Evolutionary conservation across 495 filamentous ascomycete genomes (phyloP).

Genomic region (Hyaloscypha finlandica): DNA sequence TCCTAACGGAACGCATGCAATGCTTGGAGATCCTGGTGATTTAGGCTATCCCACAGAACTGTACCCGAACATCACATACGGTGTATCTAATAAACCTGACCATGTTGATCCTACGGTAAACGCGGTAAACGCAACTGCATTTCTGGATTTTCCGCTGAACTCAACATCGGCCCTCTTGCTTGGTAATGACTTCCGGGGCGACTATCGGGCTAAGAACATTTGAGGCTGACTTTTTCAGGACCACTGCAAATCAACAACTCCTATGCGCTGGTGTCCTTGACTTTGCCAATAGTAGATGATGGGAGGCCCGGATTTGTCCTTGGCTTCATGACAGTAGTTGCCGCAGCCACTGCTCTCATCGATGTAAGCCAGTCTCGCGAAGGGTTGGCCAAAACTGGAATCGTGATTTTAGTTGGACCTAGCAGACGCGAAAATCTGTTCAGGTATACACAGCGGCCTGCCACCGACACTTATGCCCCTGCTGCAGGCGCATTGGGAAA

Average conservation of each 20-base stretch:
- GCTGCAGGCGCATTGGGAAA: constrained; percentile 24
- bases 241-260: constrained; percentile 62
- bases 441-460: constrained; percentile 32
- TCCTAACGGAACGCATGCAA: constrained; percentile 55
- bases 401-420: constrained; percentile 69
- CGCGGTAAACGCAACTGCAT: constrained; percentile 44
- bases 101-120: constrained; percentile 38
- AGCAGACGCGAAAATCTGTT: constrained; percentile 65
- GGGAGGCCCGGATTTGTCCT: constrained; percentile 58
- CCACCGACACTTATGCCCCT: constrained; percentile 16
- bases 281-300: constrained; percentile 70
- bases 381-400: constrained; percentile 67
- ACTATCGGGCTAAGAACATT: not conserved
- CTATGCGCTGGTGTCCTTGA: constrained; percentile 69
- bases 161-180: constrained; percentile 46
- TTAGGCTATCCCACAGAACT: constrained; percentile 66
- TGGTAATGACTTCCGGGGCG: not conserved
- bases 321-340: constrained; percentile 73
- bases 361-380: constrained; percentile 59
- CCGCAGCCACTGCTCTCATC: constrained; percentile 61
- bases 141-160: constrained; percentile 54
- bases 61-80: constrained; percentile 76
- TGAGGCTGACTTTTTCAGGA: constrained; percentile 51
- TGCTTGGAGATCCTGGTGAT: constrained; percentile 57
- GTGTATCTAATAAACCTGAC: constrained; percentile 41